Evolutionary conservation across 805 yeast species (phyloP).

Genomic region (Candida namnaoensis): DNA sequence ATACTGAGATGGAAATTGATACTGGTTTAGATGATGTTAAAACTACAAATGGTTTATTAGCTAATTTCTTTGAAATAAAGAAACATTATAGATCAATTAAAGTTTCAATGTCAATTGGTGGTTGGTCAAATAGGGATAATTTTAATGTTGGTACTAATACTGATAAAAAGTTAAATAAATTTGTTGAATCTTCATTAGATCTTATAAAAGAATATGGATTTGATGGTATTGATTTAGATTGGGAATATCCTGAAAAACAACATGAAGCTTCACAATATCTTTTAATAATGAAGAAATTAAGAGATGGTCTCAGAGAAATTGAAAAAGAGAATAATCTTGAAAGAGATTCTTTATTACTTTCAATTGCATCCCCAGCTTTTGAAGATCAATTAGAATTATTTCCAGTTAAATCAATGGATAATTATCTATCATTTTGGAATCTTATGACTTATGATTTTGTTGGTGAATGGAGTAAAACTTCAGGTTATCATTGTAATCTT

Average conservation of each 20-base stretch:
- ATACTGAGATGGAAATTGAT: conserved; percentile 29
- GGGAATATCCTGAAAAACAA: conserved; percentile 72
- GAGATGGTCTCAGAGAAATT: conserved; percentile 28
- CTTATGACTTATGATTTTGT: conserved; percentile 87
- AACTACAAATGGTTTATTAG: conserved; percentile 35
- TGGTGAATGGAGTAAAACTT: conserved; percentile 63
- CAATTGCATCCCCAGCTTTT: conserved; percentile 75
- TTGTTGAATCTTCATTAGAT: conserved; percentile 40
- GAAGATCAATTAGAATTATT: conserved; percentile 33
- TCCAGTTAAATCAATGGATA: conserved; percentile 45
- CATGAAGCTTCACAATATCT: conserved; percentile 37
- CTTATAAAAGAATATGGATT: conserved; percentile 50
- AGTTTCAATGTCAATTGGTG: conserved; percentile 75
- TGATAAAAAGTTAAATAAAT: conserved; percentile 26
- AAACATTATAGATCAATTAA: conserved; percentile 32
- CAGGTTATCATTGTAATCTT: conserved; percentile 68
- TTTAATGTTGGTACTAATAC: conserved; percentile 39
- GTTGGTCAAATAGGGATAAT: conserved; percentile 47
- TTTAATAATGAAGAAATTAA: conserved; percentile 30
- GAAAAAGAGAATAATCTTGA: conserved; percentile 21
- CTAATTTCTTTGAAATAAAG: conserved; percentile 39
- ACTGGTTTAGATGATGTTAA: conserved; percentile 7
- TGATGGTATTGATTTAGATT: conserved; percentile 90
- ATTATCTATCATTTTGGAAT: conserved; percentile 62
- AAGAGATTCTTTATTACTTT: conserved; percentile 33